These are phyloP conservation scores for Capsicum pubescens DNA, from an alignment of 257 asterid genomes.

Conservation along the genomic window DNA sequence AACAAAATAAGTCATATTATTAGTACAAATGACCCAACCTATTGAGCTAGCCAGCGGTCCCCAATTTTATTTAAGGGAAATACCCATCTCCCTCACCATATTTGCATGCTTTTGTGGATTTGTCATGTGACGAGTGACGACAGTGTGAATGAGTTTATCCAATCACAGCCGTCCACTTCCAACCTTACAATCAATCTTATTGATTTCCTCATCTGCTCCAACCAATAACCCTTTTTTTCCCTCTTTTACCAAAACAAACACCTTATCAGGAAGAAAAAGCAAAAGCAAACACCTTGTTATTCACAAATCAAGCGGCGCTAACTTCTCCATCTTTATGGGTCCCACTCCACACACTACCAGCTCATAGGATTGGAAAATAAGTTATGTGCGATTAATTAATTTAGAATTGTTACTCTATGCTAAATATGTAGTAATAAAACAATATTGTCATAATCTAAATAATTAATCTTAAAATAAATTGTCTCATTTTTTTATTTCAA, in stretches of 20 bases:
- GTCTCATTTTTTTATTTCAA: no score
- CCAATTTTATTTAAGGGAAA: neutral
- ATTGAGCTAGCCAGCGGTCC: neutral
- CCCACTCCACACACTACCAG: neutral
- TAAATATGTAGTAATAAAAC: no score
- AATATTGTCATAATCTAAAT: no score
- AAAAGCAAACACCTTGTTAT: neutral
- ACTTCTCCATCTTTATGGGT: neutral
- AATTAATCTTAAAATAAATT: no score
- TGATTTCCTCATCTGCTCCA: constrained; percentile 9
- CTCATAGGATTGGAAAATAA: no score
- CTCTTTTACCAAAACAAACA: neutral
- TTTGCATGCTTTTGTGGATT: neutral
- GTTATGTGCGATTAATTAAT: no score
- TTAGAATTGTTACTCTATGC: no score
- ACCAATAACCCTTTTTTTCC: neutral
- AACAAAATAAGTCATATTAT: no score
- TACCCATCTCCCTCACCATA: neutral
- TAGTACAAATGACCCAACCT: neutral
- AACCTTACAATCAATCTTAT: neutral
- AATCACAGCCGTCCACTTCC: constrained; percentile 11
- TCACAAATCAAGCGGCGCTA: constrained; percentile 14
- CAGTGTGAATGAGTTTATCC: constrained; percentile 8
- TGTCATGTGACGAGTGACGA: neutral
- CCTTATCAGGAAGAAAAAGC: constrained; percentile 3